Conservation (phyloP, 1,284 basidiomycete genomes). For the Takashimella tepidaria region DNA sequence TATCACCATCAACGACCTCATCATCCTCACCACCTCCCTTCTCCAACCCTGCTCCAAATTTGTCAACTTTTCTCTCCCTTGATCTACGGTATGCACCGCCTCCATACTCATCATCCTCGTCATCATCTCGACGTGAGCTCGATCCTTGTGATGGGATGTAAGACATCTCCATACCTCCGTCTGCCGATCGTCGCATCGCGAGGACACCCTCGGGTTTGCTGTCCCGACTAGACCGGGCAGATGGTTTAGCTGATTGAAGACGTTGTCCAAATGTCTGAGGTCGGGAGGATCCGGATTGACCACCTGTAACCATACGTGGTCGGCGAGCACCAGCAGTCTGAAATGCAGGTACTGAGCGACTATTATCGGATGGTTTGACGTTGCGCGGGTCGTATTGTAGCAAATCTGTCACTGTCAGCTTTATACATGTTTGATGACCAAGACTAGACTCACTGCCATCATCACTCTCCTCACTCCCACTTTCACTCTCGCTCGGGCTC, state of each 20-base stretch:
- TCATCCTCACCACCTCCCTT: constrained; percentile 58
- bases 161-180: constrained; percentile 53
- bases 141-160: constrained; percentile 45
- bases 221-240: constrained; percentile 18
- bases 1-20: constrained; percentile 52
- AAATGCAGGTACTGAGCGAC: constrained; percentile 16
- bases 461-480: constrained; percentile 47
- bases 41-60: constrained; percentile 80
- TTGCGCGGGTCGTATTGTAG: constrained; percentile 50
- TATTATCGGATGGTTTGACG: constrained; percentile 41
- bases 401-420: constrained; percentile 22
- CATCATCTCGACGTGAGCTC: constrained; percentile 14
- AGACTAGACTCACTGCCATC: constrained; percentile 37
- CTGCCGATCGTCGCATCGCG: constrained; percentile 39
- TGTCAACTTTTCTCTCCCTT: constrained; percentile 62
- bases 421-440: constrained; percentile 3
- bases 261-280: constrained; percentile 46
- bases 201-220: constrained; percentile 31
- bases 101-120: constrained; percentile 36
- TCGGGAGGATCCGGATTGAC: constrained; percentile 11
- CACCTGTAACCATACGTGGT: constrained; percentile 36
- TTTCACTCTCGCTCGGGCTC: constrained; percentile 22
- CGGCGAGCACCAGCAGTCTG: constrained; percentile 19
- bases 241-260: constrained; percentile 22
- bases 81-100: constrained; percentile 47